A percentile compares a stretch with the other conserved stretches of the same genome.
These are phyloP conservation scores for Penicillium rolfsii DNA, from an alignment of 2,329 filamentous ascomycete species.

Conservation along the genomic window DNA sequence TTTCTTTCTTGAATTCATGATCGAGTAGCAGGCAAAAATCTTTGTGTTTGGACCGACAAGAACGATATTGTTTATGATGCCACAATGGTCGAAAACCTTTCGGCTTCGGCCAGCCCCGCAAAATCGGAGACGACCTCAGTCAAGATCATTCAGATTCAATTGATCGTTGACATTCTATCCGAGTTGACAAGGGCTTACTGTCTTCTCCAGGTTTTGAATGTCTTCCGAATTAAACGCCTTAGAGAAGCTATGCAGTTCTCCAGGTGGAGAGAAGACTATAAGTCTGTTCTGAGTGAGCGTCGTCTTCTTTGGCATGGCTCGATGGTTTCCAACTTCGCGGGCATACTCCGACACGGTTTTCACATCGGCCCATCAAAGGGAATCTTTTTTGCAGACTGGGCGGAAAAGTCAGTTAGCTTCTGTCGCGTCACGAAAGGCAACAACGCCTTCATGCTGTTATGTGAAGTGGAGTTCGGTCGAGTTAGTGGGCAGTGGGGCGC, in stretches of 20 bases:
- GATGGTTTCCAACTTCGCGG: neutral
- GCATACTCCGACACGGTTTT: neutral
- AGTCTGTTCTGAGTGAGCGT: neutral
- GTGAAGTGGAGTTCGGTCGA: neutral
- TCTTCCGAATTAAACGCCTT: conserved; percentile 8
- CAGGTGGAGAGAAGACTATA: too few relatives aligned
- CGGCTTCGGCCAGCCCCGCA: neutral
- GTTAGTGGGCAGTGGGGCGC: too few relatives aligned
- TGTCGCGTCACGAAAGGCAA: neutral
- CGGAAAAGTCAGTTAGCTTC: neutral
- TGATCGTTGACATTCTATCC: neutral
- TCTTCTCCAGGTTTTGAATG: neutral
- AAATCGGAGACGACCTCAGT: neutral
- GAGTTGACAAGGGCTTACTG: neutral
- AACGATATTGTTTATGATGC: neutral
- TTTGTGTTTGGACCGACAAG: neutral
- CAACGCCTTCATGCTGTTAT: neutral
- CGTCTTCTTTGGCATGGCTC: conserved; percentile 12
- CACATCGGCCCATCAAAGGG: neutral
- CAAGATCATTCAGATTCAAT: neutral
- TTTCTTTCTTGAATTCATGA: too few relatives aligned
- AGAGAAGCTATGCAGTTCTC: neutral
- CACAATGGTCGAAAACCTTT: neutral
- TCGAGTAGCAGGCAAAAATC: neutral
- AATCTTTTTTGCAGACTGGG: neutral